Evolutionary conservation across 208 protist species (phyloP).

Genomic region (Leishmania gerbilli): DNA sequence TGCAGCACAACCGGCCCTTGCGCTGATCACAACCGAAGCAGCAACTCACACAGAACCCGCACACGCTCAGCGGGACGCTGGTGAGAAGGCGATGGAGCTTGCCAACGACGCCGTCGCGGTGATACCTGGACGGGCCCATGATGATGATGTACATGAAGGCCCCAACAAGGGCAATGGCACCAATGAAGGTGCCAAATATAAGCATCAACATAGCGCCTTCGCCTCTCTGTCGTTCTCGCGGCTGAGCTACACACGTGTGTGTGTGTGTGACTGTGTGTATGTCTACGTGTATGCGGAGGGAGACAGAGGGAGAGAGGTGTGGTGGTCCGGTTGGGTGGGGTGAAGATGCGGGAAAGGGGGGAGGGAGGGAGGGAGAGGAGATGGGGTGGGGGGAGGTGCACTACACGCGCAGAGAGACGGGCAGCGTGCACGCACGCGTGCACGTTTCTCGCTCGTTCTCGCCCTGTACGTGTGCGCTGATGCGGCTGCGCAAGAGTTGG

Average conservation of each 20-base stretch:
- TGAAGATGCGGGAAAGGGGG: neutral
- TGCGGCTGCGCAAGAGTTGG: too few relatives aligned
- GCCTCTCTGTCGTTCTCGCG: neutral
- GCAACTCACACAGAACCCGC: slow-evolving; percentile 54
- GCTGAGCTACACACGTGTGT: neutral
- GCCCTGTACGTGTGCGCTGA: too few relatives aligned
- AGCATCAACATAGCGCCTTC: slow-evolving; percentile 14
- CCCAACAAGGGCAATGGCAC: slow-evolving; percentile 42
- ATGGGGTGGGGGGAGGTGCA: too few relatives aligned
- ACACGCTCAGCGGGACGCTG: slow-evolving; percentile 31
- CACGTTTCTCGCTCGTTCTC: too few relatives aligned
- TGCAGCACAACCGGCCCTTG: slow-evolving; percentile 40
- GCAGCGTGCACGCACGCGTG: too few relatives aligned
- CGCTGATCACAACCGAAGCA: slow-evolving; percentile 53
- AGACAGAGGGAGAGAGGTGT: neutral
- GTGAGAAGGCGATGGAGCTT: slow-evolving; percentile 46
- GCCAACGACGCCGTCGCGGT: slow-evolving; percentile 86
- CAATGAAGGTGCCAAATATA: slow-evolving; percentile 39
- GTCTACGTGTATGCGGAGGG: neutral
- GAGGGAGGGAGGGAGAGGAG: neutral
- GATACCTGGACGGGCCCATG: slow-evolving; percentile 87
- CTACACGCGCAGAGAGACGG: too few relatives aligned
- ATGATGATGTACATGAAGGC: slow-evolving; percentile 89
- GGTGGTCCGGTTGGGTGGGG: neutral
- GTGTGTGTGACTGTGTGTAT: neutral